Conservation (phyloP, 1,284 basidiomycete species). For the Pterulicium gracile region DNA sequence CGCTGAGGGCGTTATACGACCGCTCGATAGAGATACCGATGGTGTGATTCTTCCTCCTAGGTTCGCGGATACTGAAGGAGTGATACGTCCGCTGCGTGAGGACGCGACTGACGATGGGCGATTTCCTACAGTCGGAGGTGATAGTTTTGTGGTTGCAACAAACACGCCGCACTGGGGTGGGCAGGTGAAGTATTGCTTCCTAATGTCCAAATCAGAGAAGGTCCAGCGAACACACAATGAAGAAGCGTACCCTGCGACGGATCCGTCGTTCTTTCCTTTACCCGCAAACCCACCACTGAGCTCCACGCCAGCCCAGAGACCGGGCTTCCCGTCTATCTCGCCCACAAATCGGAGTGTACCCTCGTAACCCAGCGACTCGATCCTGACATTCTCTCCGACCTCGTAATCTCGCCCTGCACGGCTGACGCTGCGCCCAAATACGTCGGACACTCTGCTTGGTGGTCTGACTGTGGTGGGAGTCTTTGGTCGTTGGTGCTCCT, state of each 20-base stretch:
- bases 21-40: conserved; percentile 29
- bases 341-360: conserved; percentile 74
- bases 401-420: conserved; percentile 40
- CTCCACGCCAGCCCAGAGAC: conserved; percentile 87
- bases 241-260: conserved; percentile 70
- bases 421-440: conserved; percentile 31
- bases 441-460: conserved; percentile 53
- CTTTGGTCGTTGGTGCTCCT: conserved; percentile 40
- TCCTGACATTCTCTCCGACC: conserved; percentile 72
- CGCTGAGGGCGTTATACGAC: conserved; percentile 34
- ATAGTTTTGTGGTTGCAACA: conserved; percentile 74
- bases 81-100: conserved; percentile 47
- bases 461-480: conserved; percentile 42
- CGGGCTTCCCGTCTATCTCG: conserved; percentile 76
- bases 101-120: conserved; percentile 79
- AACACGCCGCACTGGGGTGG: conserved; percentile 87
- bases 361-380: conserved; percentile 80
- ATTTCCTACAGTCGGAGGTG: conserved; percentile 58
- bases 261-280: conserved; percentile 95
- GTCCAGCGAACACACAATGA: conserved; percentile 5
- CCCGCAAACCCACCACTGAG: conserved; percentile 77
- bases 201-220: conserved; percentile 16
- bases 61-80: conserved; percentile 27
- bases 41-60: conserved; percentile 30
- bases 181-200: conserved; percentile 83